Conservation (phyloP, 2,329 filamentous ascomycete genomes). For the Fusarium sambucinum region DNA sequence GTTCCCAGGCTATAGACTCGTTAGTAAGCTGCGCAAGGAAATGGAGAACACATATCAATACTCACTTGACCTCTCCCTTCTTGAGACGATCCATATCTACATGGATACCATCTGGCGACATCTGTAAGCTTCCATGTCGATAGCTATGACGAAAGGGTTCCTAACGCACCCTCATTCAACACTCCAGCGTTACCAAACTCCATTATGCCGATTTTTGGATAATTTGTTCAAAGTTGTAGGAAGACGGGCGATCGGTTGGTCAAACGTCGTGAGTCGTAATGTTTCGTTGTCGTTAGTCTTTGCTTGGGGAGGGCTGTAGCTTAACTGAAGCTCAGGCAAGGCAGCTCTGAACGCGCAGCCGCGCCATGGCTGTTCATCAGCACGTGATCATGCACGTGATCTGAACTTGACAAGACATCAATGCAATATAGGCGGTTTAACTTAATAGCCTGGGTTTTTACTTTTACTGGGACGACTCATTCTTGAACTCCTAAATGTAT, state of each 20-base stretch:
- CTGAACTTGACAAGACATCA: neutral
- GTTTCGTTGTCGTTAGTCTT: conserved; percentile 45
- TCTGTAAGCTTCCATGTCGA: conserved; percentile 42
- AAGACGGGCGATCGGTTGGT: conserved; percentile 3
- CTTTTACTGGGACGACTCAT: neutral
- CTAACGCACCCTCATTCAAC: conserved; percentile 70
- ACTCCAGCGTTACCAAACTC: conserved; percentile 73
- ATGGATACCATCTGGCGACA: conserved; percentile 89
- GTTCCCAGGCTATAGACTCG: conserved; percentile 81
- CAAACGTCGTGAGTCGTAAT: conserved; percentile 38
- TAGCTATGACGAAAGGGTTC: conserved; percentile 42
- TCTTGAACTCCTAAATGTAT: neutral
- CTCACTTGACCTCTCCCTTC: conserved; percentile 98
- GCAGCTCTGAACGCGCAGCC: conserved; percentile 63
- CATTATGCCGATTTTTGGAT: conserved; percentile 57
- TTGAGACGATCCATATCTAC: conserved; percentile 99
- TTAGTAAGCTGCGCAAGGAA: conserved; percentile 37
- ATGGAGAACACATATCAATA: conserved; percentile 32
- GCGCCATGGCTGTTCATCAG: conserved; percentile 35
- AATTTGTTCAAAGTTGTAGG: neutral
- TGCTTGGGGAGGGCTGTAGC: conserved; percentile 53
- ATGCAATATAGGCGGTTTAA: neutral
- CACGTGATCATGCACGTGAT: conserved; percentile 44
- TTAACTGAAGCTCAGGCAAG: conserved; percentile 56
- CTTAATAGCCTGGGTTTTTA: neutral